Percentiles rank a stretch among this genome's conserved stretches.
phyloP scores from a whole-genome alignment of 345 rosid genomes.

The Acer negundo region DNA sequence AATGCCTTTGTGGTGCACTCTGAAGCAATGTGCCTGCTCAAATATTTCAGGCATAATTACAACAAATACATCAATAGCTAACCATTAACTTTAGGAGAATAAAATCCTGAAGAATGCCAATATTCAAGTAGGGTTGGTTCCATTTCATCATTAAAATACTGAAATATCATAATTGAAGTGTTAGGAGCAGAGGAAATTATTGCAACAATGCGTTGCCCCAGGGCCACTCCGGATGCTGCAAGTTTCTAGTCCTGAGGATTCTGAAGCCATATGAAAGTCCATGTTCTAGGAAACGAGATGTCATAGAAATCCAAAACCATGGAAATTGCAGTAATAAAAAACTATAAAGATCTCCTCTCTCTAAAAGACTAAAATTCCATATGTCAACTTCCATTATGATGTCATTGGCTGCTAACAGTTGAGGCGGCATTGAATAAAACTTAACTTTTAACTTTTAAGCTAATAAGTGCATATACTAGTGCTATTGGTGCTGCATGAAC shows the following conservation, averaged over 20 bases:
- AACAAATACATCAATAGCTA: neutral
- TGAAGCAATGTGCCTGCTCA: slow-evolving; percentile 83
- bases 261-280: neutral
- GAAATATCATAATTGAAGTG: neutral
- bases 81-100: neutral
- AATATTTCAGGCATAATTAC: slow-evolving; percentile 11
- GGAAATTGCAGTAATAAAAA: neutral
- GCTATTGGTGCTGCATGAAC: neutral
- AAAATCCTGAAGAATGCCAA: slow-evolving; percentile 1
- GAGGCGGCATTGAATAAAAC: too few relatives aligned
- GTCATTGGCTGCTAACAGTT: neutral
- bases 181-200: neutral
- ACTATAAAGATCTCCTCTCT: neutral
- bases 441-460: neutral
- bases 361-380: neutral
- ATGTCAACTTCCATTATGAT: neutral
- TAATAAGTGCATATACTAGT: neutral
- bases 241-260: neutral
- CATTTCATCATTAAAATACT: neutral
- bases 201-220: neutral
- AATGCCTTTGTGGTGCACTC: slow-evolving; percentile 89
- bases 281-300: neutral
- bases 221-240: neutral
- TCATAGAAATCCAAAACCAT: neutral
- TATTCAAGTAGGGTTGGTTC: neutral